Conservation (phyloP, 2,329 filamentous ascomycete genomes). For the Stachybotrys elegans region DNA sequence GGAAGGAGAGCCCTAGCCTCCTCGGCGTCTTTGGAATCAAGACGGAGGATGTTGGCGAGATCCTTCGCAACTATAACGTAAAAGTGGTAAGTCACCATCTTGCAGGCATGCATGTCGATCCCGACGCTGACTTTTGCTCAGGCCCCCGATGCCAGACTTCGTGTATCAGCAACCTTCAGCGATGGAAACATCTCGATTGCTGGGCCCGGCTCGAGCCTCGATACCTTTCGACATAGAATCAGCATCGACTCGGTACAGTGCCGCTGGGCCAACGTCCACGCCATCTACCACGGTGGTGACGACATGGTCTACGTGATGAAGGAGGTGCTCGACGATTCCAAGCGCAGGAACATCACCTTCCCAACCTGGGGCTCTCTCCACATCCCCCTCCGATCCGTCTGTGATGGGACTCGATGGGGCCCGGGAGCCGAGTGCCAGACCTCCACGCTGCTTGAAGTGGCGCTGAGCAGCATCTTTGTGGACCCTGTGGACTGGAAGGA, state of each 20-base stretch:
- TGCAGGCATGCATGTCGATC: neutral
- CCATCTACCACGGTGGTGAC: constrained; percentile 5
- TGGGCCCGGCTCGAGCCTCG: neutral
- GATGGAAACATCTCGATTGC: constrained; percentile 2
- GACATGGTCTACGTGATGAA: constrained; percentile 1
- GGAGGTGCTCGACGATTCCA: constrained; percentile 4
- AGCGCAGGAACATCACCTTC: constrained; percentile 1
- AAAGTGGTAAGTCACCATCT: neutral
- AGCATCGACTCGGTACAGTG: neutral
- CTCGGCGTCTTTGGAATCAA: constrained; percentile 3
- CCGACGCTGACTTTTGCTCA: neutral
- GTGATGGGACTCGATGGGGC: neutral
- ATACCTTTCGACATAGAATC: neutral
- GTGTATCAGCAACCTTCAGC: constrained; percentile 4
- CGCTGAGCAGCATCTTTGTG: constrained; percentile 3
- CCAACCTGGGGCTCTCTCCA: constrained; percentile 3
- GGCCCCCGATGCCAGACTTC: neutral
- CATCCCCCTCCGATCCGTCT: constrained; percentile 1
- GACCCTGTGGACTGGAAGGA: constrained; percentile 4
- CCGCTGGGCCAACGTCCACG: constrained; percentile 8
- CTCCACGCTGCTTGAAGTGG: constrained; percentile 2
- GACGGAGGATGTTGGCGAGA: constrained; percentile 1
- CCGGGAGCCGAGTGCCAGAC: neutral
- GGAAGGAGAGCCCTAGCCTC: constrained; percentile 1
- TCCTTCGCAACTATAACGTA: neutral